Evolutionary conservation across 1,284 basidiomycete species (phyloP).

Genomic region (Moesziomyces sp.): DNA sequence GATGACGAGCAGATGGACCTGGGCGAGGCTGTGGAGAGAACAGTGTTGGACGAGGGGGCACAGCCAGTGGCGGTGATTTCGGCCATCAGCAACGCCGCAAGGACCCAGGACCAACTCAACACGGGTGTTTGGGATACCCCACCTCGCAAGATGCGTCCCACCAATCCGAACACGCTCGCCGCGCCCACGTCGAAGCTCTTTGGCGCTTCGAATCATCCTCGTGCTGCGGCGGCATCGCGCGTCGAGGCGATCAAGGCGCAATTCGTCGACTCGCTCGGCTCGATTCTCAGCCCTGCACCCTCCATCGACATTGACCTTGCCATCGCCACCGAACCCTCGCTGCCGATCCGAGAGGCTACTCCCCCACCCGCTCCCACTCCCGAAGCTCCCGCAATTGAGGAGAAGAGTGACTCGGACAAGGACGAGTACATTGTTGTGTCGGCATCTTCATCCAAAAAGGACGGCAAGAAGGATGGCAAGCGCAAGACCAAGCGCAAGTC

Average conservation of each 20-base stretch:
- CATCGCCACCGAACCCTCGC: not conserved
- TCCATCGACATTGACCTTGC: not conserved
- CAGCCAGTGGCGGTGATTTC: slow-evolving; percentile 17
- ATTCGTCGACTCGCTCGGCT: slow-evolving; percentile 19
- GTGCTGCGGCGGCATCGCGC: not conserved
- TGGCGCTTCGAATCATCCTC: slow-evolving; percentile 1
- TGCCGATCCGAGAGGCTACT: not conserved
- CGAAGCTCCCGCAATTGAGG: not conserved
- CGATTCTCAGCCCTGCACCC: slow-evolving; percentile 4
- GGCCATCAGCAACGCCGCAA: slow-evolving; percentile 23
- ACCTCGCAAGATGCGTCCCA: slow-evolving; percentile 2
- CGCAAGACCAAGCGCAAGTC: slow-evolving; percentile 21
- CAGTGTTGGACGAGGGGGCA: not conserved
- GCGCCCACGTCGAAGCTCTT: slow-evolving; percentile 30
- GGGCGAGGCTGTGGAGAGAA: slow-evolving; percentile 20
- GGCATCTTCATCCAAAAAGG: slow-evolving; percentile 13
- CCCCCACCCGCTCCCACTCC: not conserved
- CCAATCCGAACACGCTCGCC: slow-evolving; percentile 7
- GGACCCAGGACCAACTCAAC: slow-evolving; percentile 10
- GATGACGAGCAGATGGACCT: slow-evolving; percentile 22
- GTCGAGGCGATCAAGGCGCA: slow-evolving; percentile 33
- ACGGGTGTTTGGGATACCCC: slow-evolving; percentile 18
- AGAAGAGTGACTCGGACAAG: slow-evolving; percentile 6
- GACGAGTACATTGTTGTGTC: slow-evolving; percentile 44
- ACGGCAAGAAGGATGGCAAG: slow-evolving; percentile 23